Evolutionary conservation across 768 basidiomycete species (phyloP), one percentile per base, ranked within the genome.

Genomic region (Lactarius pseudohatsudake): DNA sequence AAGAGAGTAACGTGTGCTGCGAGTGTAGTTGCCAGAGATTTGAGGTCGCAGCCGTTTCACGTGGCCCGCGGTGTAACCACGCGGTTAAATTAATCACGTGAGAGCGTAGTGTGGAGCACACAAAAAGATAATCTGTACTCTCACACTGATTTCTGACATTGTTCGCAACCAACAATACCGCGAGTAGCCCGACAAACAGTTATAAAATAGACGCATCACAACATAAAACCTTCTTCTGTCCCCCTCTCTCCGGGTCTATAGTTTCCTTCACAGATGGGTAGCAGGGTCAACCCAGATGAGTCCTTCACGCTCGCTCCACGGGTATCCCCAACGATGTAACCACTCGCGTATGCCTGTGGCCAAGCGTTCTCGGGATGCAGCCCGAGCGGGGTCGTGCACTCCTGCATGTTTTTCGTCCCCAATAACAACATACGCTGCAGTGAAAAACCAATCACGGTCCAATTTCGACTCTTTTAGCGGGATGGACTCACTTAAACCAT

Each of bases 341-440:
- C 90, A 96, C 73, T 94, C 92, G 67, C 92, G 88, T 53, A 97
- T 89, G 11, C 91, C 92, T 2, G 91, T 85, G 15, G 92, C 91
- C 7, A 98, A 82, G 13, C 96, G 88, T 28, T 86, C 84, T 61
- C 92, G 87, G 9, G 92, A 92, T 3, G 92, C 86, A 32, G 94
- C 94, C 45, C 94, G 84, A 15, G 81, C 85, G 4, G 84, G 79
- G 72, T 96, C 94, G 73, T 96, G 93, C n/a, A 88, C 90, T 2
- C 92, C 96, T 0, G 92, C 94, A 75, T 98, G 96, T 76, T 95
- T 96, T 76, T 96, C 93, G 78, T 98, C 94, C 22, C 97, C 96
- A 7, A 98, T 92, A 54, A 99, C 82, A 22, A 93, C 79, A 75
- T 91, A 99, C 6, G 92, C 94, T 91, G 70, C 43, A 26, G 62